Evolutionary conservation across 2,329 filamentous ascomycete genomes (phyloP).

Genomic region (Pseudogymnoascus sp.): DNA sequence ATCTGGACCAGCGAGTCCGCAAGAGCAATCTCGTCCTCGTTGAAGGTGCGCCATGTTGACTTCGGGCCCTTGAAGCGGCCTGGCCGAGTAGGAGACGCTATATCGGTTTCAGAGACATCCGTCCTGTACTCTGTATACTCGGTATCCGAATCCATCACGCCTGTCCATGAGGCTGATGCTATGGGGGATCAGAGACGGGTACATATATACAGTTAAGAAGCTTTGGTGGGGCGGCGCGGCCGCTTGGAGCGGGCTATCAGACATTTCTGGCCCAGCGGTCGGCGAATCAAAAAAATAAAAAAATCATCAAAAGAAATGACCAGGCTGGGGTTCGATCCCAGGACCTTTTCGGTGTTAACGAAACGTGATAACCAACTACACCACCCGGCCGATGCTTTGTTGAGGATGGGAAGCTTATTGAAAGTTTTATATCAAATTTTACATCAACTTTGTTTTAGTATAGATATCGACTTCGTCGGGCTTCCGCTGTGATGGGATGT

Average conservation of each 20-base stretch:
- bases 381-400: background rate
- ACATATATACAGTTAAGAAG: background rate
- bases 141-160: background rate
- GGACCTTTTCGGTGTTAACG: constrained; percentile 2
- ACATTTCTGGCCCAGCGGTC: background rate
- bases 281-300: background rate
- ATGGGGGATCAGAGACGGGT: background rate
- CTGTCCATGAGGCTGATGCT: constrained; percentile 3
- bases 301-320: constrained; percentile 3
- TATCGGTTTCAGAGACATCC: constrained; percentile 2
- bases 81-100: constrained; percentile 39
- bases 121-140: background rate
- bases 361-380: constrained; percentile 5
- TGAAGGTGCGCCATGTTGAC: constrained; percentile 60
- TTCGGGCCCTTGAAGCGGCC: constrained; percentile 66
- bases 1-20: constrained; percentile 56
- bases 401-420: background rate
- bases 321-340: constrained; percentile 7
- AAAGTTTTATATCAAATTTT: background rate
- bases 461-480: too few species aligned
- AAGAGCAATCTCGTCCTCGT: constrained; percentile 55
- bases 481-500: background rate
- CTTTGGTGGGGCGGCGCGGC: constrained; percentile 7
- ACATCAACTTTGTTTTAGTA: background rate
- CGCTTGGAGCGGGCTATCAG: background rate